Conservation (phyloP, 2,329 filamentous ascomycete species). For the Neonectria ditissima region DNA sequence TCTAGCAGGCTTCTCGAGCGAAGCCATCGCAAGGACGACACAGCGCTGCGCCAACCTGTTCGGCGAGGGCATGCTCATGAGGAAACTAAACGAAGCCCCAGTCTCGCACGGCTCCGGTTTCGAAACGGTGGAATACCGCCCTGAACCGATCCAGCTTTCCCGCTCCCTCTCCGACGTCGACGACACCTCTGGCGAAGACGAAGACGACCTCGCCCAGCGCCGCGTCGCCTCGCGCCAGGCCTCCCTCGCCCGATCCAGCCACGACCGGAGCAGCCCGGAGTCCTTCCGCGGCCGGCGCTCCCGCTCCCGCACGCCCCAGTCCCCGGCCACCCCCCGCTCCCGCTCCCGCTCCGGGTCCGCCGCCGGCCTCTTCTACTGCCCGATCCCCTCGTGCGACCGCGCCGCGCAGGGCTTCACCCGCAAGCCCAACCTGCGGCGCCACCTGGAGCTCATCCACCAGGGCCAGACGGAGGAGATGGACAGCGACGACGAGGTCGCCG, state of each 20-base stretch:
- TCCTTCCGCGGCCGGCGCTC: constrained; percentile 32
- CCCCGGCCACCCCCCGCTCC: constrained; percentile 39
- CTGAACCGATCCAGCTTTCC: constrained; percentile 43
- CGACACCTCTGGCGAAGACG: constrained; percentile 42
- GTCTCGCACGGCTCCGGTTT: constrained; percentile 39
- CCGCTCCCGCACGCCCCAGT: constrained; percentile 35
- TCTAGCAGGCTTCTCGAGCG: constrained; percentile 74
- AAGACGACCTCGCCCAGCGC: constrained; percentile 44
- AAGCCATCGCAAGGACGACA: constrained; percentile 75
- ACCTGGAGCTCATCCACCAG: constrained; percentile 55
- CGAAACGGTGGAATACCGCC: constrained; percentile 46
- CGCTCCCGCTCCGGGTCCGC: constrained; percentile 49
- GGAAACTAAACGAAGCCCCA: constrained; percentile 60
- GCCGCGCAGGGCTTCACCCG: constrained; percentile 52
- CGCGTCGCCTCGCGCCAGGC: constrained; percentile 47
- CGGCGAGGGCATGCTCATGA: constrained; percentile 75
- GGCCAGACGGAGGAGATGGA: constrained; percentile 51
- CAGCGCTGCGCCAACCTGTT: constrained; percentile 83
- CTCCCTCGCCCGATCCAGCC: constrained; percentile 45
- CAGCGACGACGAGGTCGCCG: constrained; percentile 67
- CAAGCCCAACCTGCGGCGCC: constrained; percentile 52
- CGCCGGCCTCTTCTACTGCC: constrained; percentile 52
- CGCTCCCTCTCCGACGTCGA: constrained; percentile 39
- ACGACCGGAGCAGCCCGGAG: constrained; percentile 38
- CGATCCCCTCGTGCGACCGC: constrained; percentile 52